Percentiles rank a stretch among this genome's conserved stretches.
phyloP scores from a whole-genome alignment of 1,139 yeast genomes.

The Geotrichum bryndzae region DNA sequence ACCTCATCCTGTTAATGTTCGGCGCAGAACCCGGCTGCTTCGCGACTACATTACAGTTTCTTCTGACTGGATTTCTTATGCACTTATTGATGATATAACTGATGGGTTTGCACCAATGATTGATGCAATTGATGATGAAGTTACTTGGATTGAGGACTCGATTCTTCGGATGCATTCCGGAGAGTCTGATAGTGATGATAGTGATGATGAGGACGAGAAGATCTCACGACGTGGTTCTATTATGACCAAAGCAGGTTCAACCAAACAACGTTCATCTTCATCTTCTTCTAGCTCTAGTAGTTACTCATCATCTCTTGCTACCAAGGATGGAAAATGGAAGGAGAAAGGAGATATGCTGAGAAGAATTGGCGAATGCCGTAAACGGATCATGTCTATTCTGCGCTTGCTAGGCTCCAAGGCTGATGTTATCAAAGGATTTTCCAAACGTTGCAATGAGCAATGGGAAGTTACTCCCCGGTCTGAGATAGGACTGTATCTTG shows the following conservation, averaged over 20 bases:
- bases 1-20: slow-evolving; percentile 75
- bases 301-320: slow-evolving; percentile 7
- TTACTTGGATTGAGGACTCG: slow-evolving; percentile 86
- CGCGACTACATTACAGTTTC: slow-evolving; percentile 84
- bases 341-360: slow-evolving; percentile 91
- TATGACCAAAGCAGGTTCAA: neutral
- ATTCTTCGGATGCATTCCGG: slow-evolving; percentile 83
- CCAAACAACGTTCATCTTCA: neutral
- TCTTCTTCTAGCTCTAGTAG: neutral
- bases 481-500: slow-evolving; percentile 82
- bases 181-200: slow-evolving; percentile 35
- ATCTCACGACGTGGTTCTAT: neutral
- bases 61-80: slow-evolving; percentile 93
- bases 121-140: slow-evolving; percentile 79
- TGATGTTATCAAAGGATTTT: slow-evolving; percentile 91
- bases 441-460: slow-evolving; percentile 81
- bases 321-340: slow-evolving; percentile 48
- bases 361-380: slow-evolving; percentile 90
- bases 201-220: slow-evolving; percentile 3
- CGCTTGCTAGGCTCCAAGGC: slow-evolving; percentile 87
- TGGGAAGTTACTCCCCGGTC: slow-evolving; percentile 70
- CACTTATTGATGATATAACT: slow-evolving; percentile 86
- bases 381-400: slow-evolving; percentile 84
- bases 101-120: slow-evolving; percentile 92
- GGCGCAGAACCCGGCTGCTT: slow-evolving; percentile 86